A percentile compares a stretch with the other conserved stretches of the same genome.
These are phyloP conservation scores for Fusarium sp. DNA, from an alignment of 2,329 filamentous ascomycete species.

Conservation along the genomic window DNA sequence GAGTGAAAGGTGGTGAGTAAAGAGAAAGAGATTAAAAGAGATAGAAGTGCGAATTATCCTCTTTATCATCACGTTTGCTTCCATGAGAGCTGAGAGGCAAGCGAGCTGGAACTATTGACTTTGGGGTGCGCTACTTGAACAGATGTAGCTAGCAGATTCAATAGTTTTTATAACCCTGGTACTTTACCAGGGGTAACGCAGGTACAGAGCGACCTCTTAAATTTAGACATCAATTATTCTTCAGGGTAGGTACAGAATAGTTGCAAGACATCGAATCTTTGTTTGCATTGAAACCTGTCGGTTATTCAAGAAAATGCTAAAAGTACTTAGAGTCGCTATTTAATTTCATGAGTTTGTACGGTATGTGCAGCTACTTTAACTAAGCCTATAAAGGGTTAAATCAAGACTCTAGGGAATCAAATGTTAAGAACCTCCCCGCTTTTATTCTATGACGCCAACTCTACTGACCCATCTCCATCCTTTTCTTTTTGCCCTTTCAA, in stretches of 20 bases:
- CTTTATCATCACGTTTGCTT: background rate
- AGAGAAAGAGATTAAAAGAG: background rate
- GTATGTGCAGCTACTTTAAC: too few relatives aligned
- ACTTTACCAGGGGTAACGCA: rapidly evolving
- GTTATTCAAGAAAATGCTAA: rapidly evolving
- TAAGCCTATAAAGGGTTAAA: too few relatives aligned
- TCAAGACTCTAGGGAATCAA: too few relatives aligned
- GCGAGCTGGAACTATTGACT: background rate
- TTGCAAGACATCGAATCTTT: rapidly evolving
- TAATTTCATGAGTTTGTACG: too few relatives aligned
- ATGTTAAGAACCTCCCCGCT: too few relatives aligned
- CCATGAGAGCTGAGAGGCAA: background rate
- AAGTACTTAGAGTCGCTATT: too few relatives aligned
- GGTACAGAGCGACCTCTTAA: background rate
- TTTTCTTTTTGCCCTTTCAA: too few relatives aligned
- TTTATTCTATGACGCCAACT: rapidly evolving
- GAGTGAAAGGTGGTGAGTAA: background rate
- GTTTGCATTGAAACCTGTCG: background rate
- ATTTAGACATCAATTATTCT: background rate
- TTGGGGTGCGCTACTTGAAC: background rate
- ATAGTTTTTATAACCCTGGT: background rate
- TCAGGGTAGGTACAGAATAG: too few relatives aligned
- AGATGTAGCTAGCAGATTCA: background rate
- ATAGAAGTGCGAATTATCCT: background rate
- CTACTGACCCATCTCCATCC: rapidly evolving